Percentiles rank a stretch among this genome's conserved stretches.
These are phyloP conservation scores for Malassezia caprae DNA, from an alignment of 1,284 basidiomycete species.

Conservation along the genomic window DNA sequence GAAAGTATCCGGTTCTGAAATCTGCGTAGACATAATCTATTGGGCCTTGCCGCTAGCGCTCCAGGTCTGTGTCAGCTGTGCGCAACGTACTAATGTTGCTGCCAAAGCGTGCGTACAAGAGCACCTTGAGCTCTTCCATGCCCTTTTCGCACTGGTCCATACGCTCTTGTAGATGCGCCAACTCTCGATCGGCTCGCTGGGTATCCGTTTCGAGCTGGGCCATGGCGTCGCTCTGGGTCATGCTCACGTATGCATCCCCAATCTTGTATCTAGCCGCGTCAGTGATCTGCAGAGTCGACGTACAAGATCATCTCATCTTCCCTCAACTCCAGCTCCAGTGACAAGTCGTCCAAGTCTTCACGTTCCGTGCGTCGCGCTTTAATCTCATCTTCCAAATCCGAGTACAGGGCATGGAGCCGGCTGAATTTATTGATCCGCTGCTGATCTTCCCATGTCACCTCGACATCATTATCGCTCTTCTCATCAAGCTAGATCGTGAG, in stretches of 20 bases:
- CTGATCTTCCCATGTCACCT: slow-evolving; percentile 95
- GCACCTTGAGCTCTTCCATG: slow-evolving; percentile 82
- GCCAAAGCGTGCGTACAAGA: slow-evolving; percentile 83
- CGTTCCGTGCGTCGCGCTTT: slow-evolving; percentile 72
- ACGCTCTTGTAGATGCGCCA: slow-evolving; percentile 55
- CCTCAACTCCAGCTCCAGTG: slow-evolving; percentile 74
- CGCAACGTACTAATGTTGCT: slow-evolving; percentile 61
- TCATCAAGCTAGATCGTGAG: slow-evolving; percentile 20
- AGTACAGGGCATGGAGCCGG: slow-evolving; percentile 70
- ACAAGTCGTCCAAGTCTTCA: slow-evolving; percentile 78
- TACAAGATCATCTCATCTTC: slow-evolving; percentile 51
- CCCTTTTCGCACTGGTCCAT: slow-evolving; percentile 65
- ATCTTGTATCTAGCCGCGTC: slow-evolving; percentile 59
- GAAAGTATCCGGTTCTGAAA: not conserved
- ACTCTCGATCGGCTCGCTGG: slow-evolving; percentile 56
- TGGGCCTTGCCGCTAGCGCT: not conserved
- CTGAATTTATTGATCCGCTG: slow-evolving; percentile 85
- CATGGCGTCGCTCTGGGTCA: slow-evolving; percentile 63
- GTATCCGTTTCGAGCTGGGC: slow-evolving; percentile 66
- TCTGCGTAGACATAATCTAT: not conserved
- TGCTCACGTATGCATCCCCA: slow-evolving; percentile 76
- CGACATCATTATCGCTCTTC: slow-evolving; percentile 56
- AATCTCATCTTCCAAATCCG: slow-evolving; percentile 64
- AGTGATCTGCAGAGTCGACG: not conserved
- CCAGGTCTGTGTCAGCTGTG: slow-evolving; percentile 6